Conservation (phyloP, 352 stramenopile species). For the Globisporangium abappressorium region DNA sequence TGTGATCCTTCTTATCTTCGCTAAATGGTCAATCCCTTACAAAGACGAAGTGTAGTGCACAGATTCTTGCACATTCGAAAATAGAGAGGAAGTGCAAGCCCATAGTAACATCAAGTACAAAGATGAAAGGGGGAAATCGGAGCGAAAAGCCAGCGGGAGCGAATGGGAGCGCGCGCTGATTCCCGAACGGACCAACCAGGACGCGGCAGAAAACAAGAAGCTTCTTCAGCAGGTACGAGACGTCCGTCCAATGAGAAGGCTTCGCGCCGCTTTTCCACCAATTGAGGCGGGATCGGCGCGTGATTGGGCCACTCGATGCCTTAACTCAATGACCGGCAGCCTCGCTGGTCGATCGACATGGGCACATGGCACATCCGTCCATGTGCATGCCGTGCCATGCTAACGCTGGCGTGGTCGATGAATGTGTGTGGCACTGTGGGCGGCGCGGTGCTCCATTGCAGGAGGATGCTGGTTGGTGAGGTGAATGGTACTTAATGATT, state of each 20-base stretch:
- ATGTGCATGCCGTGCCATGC: not conserved
- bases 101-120: too few relatives aligned
- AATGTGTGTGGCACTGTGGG: not conserved
- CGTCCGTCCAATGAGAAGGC: slow-evolving; percentile 67
- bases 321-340: slow-evolving; percentile 9
- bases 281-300: slow-evolving; percentile 37
- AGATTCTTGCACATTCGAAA: too few relatives aligned
- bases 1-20: too few relatives aligned
- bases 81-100: too few relatives aligned
- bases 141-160: not conserved
- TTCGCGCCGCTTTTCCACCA: slow-evolving; percentile 66
- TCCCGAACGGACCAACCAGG: slow-evolving; percentile 35
- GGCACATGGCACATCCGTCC: not conserved
- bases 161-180: not conserved
- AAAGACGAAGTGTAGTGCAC: too few relatives aligned
- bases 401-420: not conserved
- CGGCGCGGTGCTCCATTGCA: not conserved
- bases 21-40: too few relatives aligned
- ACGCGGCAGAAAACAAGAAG: not conserved
- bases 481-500: not conserved
- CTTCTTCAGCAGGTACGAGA: slow-evolving; percentile 17
- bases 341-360: not conserved
- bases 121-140: not conserved
- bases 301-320: slow-evolving; percentile 30
- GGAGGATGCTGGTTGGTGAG: not conserved